Conservation (phyloP, 345 rosid species). For the Orychophragmus violaceus region DNA sequence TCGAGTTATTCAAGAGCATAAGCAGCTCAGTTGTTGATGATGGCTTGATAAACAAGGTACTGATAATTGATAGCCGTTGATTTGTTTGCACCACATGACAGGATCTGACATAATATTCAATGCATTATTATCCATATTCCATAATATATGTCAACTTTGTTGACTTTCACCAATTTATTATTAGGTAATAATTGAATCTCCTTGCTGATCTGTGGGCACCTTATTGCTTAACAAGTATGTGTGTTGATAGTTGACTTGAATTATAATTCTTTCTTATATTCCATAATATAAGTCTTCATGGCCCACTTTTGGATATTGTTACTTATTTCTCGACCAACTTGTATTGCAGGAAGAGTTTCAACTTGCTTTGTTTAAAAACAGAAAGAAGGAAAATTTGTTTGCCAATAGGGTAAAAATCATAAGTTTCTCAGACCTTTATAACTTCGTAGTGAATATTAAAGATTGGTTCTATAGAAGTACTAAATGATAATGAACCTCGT, state of each 20-base stretch:
- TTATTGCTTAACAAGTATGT: conserved; percentile 22
- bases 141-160: conserved; percentile 12
- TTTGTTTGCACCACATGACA: neutral
- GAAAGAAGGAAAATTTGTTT: conserved; percentile 88
- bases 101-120: conserved; percentile 17
- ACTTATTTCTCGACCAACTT: conserved; percentile 25
- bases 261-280: conserved; percentile 8
- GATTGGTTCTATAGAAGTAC: neutral
- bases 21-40: conserved; percentile 95
- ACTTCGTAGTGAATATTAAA: neutral
- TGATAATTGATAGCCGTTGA: neutral
- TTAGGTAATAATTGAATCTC: conserved; percentile 17
- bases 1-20: conserved; percentile 94
- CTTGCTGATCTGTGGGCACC: conserved; percentile 26
- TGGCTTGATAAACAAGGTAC: conserved; percentile 94
- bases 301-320: conserved; percentile 28
- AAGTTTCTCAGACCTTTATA: neutral
- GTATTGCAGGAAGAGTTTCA: conserved; percentile 88
- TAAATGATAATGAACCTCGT: neutral
- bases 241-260: conserved; percentile 22
- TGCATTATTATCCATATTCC: conserved; percentile 1
- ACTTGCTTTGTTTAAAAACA: conserved; percentile 85
- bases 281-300: too few relatives aligned
- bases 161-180: conserved; percentile 23
- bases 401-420: conserved; percentile 67